Percentiles rank a stretch among this genome's conserved stretches.
phyloP scores from a whole-genome alignment of 176 grass and related monocot genomes.

The Rhynchospora pubera region DNA sequence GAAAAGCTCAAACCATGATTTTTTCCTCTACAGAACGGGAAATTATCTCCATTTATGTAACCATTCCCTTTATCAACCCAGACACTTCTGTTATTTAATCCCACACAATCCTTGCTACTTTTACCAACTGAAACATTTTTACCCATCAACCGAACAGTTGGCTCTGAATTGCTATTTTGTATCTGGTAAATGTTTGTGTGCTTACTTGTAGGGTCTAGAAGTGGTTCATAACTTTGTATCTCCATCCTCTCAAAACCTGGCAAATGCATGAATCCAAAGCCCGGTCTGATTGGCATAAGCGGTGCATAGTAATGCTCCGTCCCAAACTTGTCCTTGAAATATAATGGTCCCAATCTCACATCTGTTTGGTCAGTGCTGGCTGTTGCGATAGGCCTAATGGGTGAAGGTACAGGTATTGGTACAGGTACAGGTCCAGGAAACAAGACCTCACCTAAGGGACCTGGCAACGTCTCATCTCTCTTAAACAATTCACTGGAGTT shows the following conservation, averaged over 20 bases:
- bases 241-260: conserved; percentile 49
- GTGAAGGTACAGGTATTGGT: conserved; percentile 23
- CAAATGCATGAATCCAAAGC: conserved; percentile 37
- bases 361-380: conserved; percentile 1
- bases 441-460: conserved; percentile 26
- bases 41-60: background rate
- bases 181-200: background rate
- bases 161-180: conserved; percentile 34
- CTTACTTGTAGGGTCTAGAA: conserved; percentile 11
- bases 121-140: conserved; percentile 74
- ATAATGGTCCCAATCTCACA: conserved; percentile 37
- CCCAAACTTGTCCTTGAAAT: conserved; percentile 34
- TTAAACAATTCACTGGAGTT: conserved; percentile 32
- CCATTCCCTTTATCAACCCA: background rate
- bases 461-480: conserved; percentile 25
- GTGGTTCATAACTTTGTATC: conserved; percentile 18
- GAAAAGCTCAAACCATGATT: background rate
- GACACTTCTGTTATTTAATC: conserved; percentile 27
- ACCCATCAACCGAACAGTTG: conserved; percentile 82
- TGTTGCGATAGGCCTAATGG: conserved; percentile 3
- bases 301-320: conserved; percentile 35
- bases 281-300: conserved; percentile 20
- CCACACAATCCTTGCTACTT: conserved; percentile 28
- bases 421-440: conserved; percentile 21
- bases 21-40: background rate